Base-by-base conservation (phyloP, 305 asterid species). In the Fraxinus nigra region DNA sequence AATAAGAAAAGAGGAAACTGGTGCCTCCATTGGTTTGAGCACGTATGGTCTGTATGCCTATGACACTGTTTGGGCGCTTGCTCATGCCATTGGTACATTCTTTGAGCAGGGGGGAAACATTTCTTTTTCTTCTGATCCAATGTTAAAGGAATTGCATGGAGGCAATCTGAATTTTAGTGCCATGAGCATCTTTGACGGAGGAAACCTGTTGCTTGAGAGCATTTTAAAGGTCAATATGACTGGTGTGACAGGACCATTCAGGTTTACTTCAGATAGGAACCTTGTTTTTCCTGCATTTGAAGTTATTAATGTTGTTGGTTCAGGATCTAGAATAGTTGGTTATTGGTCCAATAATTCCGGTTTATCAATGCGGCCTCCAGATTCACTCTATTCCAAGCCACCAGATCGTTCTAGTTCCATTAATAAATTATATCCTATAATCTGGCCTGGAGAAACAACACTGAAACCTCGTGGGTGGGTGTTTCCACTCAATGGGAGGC, bases 401-500 rank as follows among this genome's bases (percentile, higher is more conserved):
- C 72, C 84, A 11, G 89, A 90, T 73, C 84, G 59, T 46, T 89
- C 97, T 30, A 85, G 85, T 63, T 85, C 89, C 16, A 82, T 63
- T 81, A 87, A 84, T 76, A 80, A 43, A 8, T 81, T 93, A 5
- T 30, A 80, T 16, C 46, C 65, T 56, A 90, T 87, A 6, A 76
- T 93, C 37, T 93, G 97, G 98, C 98, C 98, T 0, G 97, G 98
- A 18, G 85, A 85, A 79, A 76, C 89, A 33, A 69, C 82, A 14
- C 20, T 59, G 14, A 89, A 80, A 67, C 98, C 98, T 6, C 90
- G 97, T 7, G 98, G 98, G 7, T 93, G 98, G 98, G 95, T 90
- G 86, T 92, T 91, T 24, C 95, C 95, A 0, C 83, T 79, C 54
- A 91, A 90, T 14, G 98, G 97, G 70, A 88, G 86, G 81, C 84